Evolutionary conservation across 192 early-diverging fungal species (phyloP).

Genomic region (Backusella luteola): DNA sequence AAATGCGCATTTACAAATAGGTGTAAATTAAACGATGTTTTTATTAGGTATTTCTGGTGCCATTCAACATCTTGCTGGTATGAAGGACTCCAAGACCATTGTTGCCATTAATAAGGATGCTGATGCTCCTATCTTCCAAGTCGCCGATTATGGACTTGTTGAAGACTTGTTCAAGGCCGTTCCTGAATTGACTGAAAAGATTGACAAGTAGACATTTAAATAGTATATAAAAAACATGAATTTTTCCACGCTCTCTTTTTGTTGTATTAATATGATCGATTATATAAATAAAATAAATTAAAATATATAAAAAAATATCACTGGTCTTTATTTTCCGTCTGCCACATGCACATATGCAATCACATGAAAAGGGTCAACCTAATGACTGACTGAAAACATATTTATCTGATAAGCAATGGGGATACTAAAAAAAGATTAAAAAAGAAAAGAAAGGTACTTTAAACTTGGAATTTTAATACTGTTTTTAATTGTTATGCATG

Average conservation of each 20-base stretch:
- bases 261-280: neutral
- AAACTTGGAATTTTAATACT: neutral
- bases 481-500: too few species aligned
- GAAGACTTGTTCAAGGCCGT: conserved; percentile 92
- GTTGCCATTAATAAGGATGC: conserved; percentile 99
- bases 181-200: conserved; percentile 90
- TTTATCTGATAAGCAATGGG: neutral
- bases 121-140: conserved; percentile 97
- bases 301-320: neutral
- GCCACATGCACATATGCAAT: neutral
- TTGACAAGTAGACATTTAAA: conserved; percentile 1
- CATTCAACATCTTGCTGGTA: conserved; percentile 97
- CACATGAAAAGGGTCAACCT: neutral
- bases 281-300: neutral
- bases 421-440: neutral
- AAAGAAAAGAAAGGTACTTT: neutral
- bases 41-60: conserved; percentile 81
- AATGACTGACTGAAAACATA: neutral
- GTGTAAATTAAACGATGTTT: neutral
- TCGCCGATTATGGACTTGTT: conserved; percentile 95
- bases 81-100: conserved; percentile 99
- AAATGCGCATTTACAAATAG: neutral
- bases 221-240: neutral
- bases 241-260: conserved; percentile 6
- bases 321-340: neutral